A percentile compares a stretch with the other conserved stretches of the same genome.
phyloP scores from a whole-genome alignment of 2,329 filamentous ascomycete genomes.

The Aspergillus pseudoterreus region DNA sequence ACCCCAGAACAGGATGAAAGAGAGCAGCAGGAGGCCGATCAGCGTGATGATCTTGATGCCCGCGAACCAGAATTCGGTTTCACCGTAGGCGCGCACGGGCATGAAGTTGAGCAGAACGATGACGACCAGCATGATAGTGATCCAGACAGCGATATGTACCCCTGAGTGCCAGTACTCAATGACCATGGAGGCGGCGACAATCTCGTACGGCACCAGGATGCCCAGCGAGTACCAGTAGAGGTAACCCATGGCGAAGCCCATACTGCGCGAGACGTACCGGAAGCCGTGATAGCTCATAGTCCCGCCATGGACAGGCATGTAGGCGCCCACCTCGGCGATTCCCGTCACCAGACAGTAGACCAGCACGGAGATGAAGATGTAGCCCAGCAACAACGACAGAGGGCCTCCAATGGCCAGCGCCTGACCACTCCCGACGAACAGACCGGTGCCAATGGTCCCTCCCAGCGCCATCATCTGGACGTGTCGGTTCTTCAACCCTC shows the following conservation, averaged over 20 bases:
- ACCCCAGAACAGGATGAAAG: slow-evolving; percentile 56
- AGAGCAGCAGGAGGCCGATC: slow-evolving; percentile 49
- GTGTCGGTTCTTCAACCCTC: slow-evolving; percentile 42
- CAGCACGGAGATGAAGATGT: slow-evolving; percentile 47
- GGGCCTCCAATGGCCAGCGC: slow-evolving; percentile 52
- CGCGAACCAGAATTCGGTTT: slow-evolving; percentile 54
- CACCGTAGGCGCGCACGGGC: slow-evolving; percentile 50
- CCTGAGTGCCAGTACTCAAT: slow-evolving; percentile 58
- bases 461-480: slow-evolving; percentile 51
- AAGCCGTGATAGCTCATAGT: slow-evolving; percentile 44
- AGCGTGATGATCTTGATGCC: slow-evolving; percentile 51
- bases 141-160: slow-evolving; percentile 47
- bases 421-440: slow-evolving; percentile 54
- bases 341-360: slow-evolving; percentile 48
- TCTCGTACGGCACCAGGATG: slow-evolving; percentile 54
- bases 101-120: slow-evolving; percentile 50
- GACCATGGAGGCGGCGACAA: slow-evolving; percentile 63
- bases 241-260: slow-evolving; percentile 43
- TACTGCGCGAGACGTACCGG: slow-evolving; percentile 40
- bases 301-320: slow-evolving; percentile 43
- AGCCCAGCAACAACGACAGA: slow-evolving; percentile 51
- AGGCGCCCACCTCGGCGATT: slow-evolving; percentile 40
- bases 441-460: slow-evolving; percentile 55
- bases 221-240: slow-evolving; percentile 48
- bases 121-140: slow-evolving; percentile 57